Evolutionary conservation across 129 eudicot species (phyloP), one percentile per base, ranked within the genome.

Genomic region (Lactuca sativa): DNA sequence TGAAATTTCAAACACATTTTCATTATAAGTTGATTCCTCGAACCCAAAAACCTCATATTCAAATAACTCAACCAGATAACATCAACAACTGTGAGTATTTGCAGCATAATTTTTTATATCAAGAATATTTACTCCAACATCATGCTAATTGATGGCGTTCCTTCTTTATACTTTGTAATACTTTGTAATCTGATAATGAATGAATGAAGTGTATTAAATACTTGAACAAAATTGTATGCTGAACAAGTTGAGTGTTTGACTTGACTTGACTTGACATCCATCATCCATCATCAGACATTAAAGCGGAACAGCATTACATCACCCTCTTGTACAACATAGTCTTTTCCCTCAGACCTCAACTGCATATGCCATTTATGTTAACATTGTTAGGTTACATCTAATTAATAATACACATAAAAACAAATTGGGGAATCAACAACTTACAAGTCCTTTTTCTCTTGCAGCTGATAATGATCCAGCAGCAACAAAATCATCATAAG

Each of bases 281-380:
- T n/a, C 25, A 34, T 61, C 70, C 61, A 47, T 41, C 38, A 47
- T 92, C 76, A 92, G 41, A 92, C 96, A 13, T 92, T 92, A 76
- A 92, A 92, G 49, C 95, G 90, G 55, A 92, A 92, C 81, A 92
- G 77, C 98, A 92, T 86, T 14, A 92, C 95, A 77, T 92, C 98
- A 25, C 98, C 98, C 82, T 92, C 98, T 86, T 79, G 84, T 49
- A 92, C 98, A 73, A 89, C 70, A 61, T 92, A 92, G 32, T 92
- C 98, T 80, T 86, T 92, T n/a, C 98, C 98, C 74, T 92, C 98
- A 0, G 91, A 86, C 68, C 98, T 82, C 80, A 92, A 73, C 98
- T 92, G 90, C 88, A 86, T 43, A 74, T 36, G 1, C 15, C n/a
- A 47, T n/a, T n/a, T 47, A 15, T 10, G 52, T 44, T 9, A 44